Evolutionary conservation across 768 basidiomycete species (phyloP), one percentile per base, ranked within the genome.

Genomic region (Cystofilobasidium bisporidii): DNA sequence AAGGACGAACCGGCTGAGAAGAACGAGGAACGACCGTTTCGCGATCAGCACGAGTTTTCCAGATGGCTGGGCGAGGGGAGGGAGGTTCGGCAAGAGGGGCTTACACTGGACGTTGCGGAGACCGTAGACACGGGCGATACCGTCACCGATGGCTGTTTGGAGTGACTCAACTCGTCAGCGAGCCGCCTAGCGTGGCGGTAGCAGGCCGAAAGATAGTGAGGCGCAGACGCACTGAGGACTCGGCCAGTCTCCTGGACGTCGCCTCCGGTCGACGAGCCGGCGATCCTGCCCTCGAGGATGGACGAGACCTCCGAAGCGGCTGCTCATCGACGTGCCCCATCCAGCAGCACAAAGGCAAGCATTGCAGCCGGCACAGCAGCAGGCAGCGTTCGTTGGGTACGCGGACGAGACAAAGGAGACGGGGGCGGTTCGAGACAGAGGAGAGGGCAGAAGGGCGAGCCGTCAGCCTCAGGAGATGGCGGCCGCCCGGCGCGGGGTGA

Each of bases 231-330:
- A 94, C 91, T 99, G 80, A 99, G 80, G 72, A 99, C 96, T 77
- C 94, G 92, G 77, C 96, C 96, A 69, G 96, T 98, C 82, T 99
- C 96, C 82, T 97, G 91, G 76, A 98, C 91, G 78, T 97, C 96
- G 74, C 85, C 90, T 74, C 89, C 87, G 73, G 91, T 82, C 73
- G 87, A 81, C 72, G 89, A 84, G 78, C 94, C 96, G 72, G 93
- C 85, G 79, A 99, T 99, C 78, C 96, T 90, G 76, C 88, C 88
- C 84, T 99, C 96, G 77, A 99, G 86, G 81, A 99, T 97, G 74
- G 92, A 92, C 55, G 96, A 94, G 73, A 99, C 96, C 85, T 99
- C 96, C 75, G 93, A 94, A 73, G 94, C 96, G 78, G 92, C 96
- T 94, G 73, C 15, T 56, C 26, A 55, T n/a, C n/a, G n/a, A n/a